Evolutionary conservation across 352 stramenopile genomes (phyloP).

Genomic region (Phytophthora citricola): DNA sequence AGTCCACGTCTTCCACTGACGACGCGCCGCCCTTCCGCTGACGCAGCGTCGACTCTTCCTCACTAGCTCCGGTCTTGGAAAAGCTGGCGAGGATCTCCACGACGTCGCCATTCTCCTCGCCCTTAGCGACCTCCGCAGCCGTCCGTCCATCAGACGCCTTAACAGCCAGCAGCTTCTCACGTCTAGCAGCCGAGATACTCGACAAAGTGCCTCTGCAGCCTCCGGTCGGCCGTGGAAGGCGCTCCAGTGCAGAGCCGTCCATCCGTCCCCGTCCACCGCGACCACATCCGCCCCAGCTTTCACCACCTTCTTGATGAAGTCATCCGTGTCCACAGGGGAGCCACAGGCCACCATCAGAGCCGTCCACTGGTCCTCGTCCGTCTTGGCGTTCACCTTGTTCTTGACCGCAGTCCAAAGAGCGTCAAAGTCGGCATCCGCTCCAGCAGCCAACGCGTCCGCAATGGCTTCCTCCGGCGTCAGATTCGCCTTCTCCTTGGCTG

Average conservation of each 20-base stretch:
- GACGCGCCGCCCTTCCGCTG: constrained; percentile 61
- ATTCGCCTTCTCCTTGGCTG: constrained; percentile 35
- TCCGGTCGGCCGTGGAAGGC: constrained; percentile 83
- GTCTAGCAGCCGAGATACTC: constrained; percentile 41
- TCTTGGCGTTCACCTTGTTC: constrained; percentile 68
- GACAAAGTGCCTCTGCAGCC: constrained; percentile 68
- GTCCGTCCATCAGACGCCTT: constrained; percentile 72
- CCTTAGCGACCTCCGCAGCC: constrained; percentile 68
- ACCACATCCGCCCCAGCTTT: constrained; percentile 61
- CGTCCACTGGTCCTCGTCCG: constrained; percentile 80
- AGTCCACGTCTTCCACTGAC: constrained; percentile 83
- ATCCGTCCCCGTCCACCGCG: constrained; percentile 79
- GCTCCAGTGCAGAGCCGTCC: constrained; percentile 86
- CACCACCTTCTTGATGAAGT: constrained; percentile 79
- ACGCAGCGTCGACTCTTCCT: constrained; percentile 53
- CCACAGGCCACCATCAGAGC: constrained; percentile 85
- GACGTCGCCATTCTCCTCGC: constrained; percentile 76
- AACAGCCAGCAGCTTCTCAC: constrained; percentile 50
- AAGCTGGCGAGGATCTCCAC: constrained; percentile 66
- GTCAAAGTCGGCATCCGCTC: constrained; percentile 79
- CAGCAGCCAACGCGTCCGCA: constrained; percentile 60
- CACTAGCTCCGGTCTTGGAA: constrained; percentile 17
- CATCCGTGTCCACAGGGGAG: constrained; percentile 80
- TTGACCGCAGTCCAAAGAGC: constrained; percentile 67
- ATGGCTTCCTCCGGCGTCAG: constrained; percentile 66